These are phyloP conservation scores for Pugionium cornutum DNA, from an alignment of 345 rosid genomes.

Conservation along the genomic window DNA sequence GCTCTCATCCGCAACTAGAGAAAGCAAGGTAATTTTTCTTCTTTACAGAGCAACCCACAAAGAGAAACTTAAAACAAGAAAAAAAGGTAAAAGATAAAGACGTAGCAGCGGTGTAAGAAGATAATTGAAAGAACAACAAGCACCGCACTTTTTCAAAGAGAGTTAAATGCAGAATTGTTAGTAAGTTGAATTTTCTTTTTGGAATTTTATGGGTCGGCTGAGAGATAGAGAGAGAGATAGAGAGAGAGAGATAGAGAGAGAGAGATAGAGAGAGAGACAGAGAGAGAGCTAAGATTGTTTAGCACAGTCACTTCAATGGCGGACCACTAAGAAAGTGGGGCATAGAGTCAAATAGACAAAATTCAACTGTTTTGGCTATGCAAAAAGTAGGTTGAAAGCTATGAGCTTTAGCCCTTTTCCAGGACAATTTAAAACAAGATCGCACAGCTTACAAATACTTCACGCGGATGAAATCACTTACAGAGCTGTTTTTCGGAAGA, in stretches of 20 bases:
- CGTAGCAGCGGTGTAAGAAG: conserved; percentile 14
- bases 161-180: conserved; percentile 35
- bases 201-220: conserved; percentile 29
- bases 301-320: conserved; percentile 40
- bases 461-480: conserved; percentile 19
- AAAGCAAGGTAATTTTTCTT: conserved; percentile 9
- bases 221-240: conserved; percentile 1
- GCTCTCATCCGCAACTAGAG: conserved; percentile 35
- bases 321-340: conserved; percentile 46
- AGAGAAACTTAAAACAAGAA: conserved; percentile 3
- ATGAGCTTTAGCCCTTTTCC: conserved; percentile 14
- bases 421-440: neutral
- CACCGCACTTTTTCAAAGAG: conserved; percentile 36
- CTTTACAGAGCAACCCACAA: conserved; percentile 23
- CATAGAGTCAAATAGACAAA: conserved; percentile 6
- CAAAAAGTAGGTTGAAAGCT: conserved; percentile 31
- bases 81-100: conserved; percentile 4
- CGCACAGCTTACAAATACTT: conserved; percentile 19
- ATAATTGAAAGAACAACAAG: conserved; percentile 25
- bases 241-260: neutral
- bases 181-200: conserved; percentile 21
- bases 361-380: conserved; percentile 42
- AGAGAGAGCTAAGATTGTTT: conserved; percentile 25
- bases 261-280: neutral
- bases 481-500: neutral